phyloP scores from a whole-genome alignment of 2,329 filamentous ascomycete species.

The Microsporum ferrugineum region DNA sequence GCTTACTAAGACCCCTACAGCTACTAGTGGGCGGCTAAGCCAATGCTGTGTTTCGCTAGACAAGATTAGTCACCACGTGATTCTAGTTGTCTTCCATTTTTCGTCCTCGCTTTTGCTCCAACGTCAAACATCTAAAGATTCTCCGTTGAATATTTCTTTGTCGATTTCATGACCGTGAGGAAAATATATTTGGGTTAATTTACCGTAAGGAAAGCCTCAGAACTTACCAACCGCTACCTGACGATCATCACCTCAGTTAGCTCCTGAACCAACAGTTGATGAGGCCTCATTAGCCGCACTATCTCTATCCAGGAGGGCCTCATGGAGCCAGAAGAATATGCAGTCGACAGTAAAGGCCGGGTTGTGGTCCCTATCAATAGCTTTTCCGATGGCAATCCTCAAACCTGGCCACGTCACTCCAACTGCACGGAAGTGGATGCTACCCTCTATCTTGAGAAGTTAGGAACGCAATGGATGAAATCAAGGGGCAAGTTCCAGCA shows the following conservation, averaged over 20 bases:
- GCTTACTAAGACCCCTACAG: too few relatives aligned
- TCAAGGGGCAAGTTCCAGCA: conserved; percentile 27
- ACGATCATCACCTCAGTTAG: not conserved
- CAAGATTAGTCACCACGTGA: too few relatives aligned
- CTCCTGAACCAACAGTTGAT: not conserved
- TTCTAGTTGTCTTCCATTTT: too few relatives aligned
- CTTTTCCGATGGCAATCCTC: conserved; percentile 30
- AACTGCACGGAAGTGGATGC: conserved; percentile 26
- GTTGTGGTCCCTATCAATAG: conserved; percentile 25
- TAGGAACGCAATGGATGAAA: conserved; percentile 41
- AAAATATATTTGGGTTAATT: too few relatives aligned
- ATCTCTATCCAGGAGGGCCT: not conserved
- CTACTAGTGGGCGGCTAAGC: too few relatives aligned
- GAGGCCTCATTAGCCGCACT: not conserved
- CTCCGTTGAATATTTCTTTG: too few relatives aligned
- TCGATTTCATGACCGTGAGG: too few relatives aligned
- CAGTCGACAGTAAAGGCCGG: not conserved
- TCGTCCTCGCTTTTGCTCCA: too few relatives aligned
- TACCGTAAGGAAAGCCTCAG: not conserved
- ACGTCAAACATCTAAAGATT: too few relatives aligned
- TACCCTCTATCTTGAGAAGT: conserved; percentile 36
- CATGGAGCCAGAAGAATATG: not conserved
- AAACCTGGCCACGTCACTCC: conserved; percentile 28
- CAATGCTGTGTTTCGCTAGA: too few relatives aligned
- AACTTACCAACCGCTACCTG: not conserved